A percentile compares a stretch with the other conserved stretches of the same genome.
Evolutionary conservation across 345 rosid species (phyloP).

Genomic region (Eucalyptus grandis): DNA sequence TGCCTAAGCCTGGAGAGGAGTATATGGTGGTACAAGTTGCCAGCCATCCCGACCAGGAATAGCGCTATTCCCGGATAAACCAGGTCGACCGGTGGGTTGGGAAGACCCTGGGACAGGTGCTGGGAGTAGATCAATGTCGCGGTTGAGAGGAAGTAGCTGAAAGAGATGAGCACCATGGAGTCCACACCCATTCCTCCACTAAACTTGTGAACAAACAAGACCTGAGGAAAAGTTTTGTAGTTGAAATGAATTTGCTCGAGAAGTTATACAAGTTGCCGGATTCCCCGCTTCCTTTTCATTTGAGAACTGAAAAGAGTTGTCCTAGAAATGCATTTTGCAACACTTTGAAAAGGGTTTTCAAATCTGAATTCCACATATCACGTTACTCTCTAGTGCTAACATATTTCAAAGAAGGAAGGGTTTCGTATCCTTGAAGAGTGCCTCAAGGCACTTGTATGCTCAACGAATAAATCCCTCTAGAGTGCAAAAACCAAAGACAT

Average conservation of each 20-base stretch:
- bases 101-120: background rate
- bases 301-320: background rate
- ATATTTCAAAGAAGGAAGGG: background rate
- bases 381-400: background rate
- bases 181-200: background rate
- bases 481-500: background rate
- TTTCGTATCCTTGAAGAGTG: background rate
- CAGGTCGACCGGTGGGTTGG: constrained; percentile 8
- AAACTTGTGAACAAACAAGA: constrained; percentile 6
- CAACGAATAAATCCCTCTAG: background rate
- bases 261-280: background rate
- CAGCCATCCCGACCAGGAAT: constrained; percentile 42
- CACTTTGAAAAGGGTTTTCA: background rate
- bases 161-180: background rate
- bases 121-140: background rate
- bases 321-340: background rate
- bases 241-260: background rate
- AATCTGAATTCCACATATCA: background rate
- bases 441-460: background rate
- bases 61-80: constrained; percentile 27
- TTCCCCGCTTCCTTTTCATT: background rate
- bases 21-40: constrained; percentile 72
- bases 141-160: background rate
- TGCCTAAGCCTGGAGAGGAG: constrained; percentile 48
- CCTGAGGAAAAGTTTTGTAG: background rate